Base-by-base conservation (phyloP, 805 yeast genomes). In the Wickerhamomyces sydowiorum region DNA sequence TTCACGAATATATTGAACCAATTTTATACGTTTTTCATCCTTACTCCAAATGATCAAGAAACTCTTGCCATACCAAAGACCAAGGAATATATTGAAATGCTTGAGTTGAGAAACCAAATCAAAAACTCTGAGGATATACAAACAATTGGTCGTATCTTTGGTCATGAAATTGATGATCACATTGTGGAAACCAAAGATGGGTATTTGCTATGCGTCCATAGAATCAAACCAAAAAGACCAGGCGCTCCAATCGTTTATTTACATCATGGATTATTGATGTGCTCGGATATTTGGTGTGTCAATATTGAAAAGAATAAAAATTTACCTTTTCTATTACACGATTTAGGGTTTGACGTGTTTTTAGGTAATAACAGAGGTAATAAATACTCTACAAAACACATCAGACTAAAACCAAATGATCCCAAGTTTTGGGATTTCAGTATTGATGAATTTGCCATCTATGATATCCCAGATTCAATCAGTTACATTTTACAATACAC, bases 281-380 rank as follows among this genome's bases (percentile, higher is more conserved):
- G 81, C 59, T 80, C 90, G 36, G 98, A 93, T 55, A 70, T 86
- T 21, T 84, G 95, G 95, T 61, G 80, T 56, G 73, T 78, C 58
- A 63, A 66, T 41, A 43, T 67, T 43, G 61, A 73, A 45, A 69
- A 73, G 45, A 45, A 63, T 48, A 67, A 71, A 37, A 78, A 80
- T 48, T 63, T 93, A 37, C 96, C 98, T 0, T 83, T 86, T 58
- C 66, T 78, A 3, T 69, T 91, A 27, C 81, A 81, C 46, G 88
- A 89, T 44, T 59, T 79, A 37, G 97, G 97, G 1, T 91, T 78
- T 61, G 99, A 91, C 57, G 97, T 91, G 6, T 91, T 95, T 91
- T 67, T 91, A 48, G 98, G 98, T 1, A 88, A 87, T 61, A 88
- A 87, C 56, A 72, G 96, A 44, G 96, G 96, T 10, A 93, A 91